Conservation (phyloP, 768 basidiomycete species). For the Filobasidium wieringae region DNA sequence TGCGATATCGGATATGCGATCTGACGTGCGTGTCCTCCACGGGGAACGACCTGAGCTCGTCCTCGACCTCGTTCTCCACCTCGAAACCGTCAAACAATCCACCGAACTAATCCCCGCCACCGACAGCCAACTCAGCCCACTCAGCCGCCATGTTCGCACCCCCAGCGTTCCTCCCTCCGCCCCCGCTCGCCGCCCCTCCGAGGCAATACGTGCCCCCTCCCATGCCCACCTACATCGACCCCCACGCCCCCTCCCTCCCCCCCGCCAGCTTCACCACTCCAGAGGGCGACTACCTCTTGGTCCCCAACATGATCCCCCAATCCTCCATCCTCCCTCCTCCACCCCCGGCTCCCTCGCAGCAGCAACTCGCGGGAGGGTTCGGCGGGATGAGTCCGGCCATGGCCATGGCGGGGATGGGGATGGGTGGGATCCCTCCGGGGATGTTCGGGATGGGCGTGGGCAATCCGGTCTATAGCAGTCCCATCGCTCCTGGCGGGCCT, state of each 20-base stretch:
- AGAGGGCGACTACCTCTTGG: constrained; percentile 28
- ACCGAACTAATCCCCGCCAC: too few species aligned
- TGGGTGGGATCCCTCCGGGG: constrained; percentile 17
- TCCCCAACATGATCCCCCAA: constrained; percentile 19
- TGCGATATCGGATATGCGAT: too few species aligned
- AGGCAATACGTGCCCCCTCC: constrained; percentile 33
- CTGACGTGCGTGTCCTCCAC: too few species aligned
- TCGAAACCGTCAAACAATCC: too few species aligned
- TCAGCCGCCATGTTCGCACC: constrained; percentile 1
- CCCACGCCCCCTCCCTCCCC: constrained; percentile 29
- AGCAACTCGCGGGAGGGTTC: constrained; percentile 2
- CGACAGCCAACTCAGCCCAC: background rate
- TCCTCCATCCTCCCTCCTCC: constrained; percentile 21
- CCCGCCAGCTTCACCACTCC: constrained; percentile 28
- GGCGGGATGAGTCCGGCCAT: constrained; percentile 4
- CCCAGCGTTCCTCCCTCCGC: background rate
- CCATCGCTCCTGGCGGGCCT: constrained; percentile 23
- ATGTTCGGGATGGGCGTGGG: constrained; percentile 5
- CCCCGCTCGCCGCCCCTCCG: constrained; percentile 13
- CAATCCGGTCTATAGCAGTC: constrained; percentile 15
- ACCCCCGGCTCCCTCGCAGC: constrained; percentile 16
- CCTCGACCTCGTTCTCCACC: too few species aligned
- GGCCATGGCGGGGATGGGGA: constrained; percentile 24
- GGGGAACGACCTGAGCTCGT: too few species aligned
- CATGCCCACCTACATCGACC: constrained; percentile 22